Conservation (phyloP, 1,139 yeast genomes). For the Yamadazyma pseudoaaseri region DNA sequence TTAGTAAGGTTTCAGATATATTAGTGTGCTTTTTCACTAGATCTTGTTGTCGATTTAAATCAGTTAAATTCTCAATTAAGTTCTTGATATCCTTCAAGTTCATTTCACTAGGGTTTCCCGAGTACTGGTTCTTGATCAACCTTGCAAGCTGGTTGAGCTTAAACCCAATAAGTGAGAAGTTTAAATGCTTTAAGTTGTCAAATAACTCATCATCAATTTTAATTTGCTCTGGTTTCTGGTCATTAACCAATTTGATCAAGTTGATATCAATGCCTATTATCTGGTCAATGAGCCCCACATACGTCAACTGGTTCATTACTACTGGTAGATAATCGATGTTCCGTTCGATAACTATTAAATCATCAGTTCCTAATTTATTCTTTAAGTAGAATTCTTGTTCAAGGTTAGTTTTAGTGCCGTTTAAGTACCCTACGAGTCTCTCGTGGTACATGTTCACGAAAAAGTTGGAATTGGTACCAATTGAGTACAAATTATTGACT, state of each 20-base stretch:
- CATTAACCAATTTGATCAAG: constrained; percentile 30
- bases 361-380: constrained; percentile 45
- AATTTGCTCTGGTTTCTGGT: constrained; percentile 18
- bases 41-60: constrained; percentile 65
- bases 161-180: constrained; percentile 80
- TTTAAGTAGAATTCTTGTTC: constrained; percentile 39
- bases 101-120: constrained; percentile 48
- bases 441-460: constrained; percentile 26
- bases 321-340: constrained; percentile 72
- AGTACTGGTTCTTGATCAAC: constrained; percentile 67
- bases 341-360: constrained; percentile 76
- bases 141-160: constrained; percentile 71
- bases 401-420: constrained; percentile 26
- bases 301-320: constrained; percentile 72
- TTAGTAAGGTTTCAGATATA: constrained; percentile 68
- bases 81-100: constrained; percentile 63
- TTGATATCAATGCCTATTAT: constrained; percentile 53
- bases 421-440: constrained; percentile 29
- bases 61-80: constrained; percentile 70
- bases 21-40: constrained; percentile 72
- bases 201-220: constrained; percentile 29
- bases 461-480: constrained; percentile 39
- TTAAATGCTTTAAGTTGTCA: constrained; percentile 57
- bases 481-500: constrained; percentile 37
- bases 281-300: constrained; percentile 81